A percentile compares a stretch with the other conserved stretches of the same genome.
Conservation (phyloP, 2,329 filamentous ascomycete genomes). For the Botrytis byssoidea region DNA sequence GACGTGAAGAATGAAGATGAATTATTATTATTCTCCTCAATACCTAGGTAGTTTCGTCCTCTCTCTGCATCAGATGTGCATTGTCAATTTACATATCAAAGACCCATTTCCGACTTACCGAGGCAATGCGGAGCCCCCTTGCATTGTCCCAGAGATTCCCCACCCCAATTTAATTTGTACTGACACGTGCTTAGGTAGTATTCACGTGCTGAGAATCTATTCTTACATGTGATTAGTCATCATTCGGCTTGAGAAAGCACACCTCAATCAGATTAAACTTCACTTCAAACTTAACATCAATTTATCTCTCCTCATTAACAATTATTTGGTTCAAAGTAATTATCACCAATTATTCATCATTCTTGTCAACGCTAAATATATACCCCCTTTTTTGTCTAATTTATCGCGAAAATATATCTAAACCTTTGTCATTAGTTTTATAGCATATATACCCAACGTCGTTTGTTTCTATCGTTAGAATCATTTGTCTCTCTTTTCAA, state of each 20-base stretch:
- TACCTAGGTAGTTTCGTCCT: background rate
- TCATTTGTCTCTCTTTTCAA: background rate
- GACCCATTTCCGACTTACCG: constrained; percentile 19
- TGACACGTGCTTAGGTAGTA: background rate
- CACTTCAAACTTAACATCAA: background rate
- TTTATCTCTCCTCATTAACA: background rate
- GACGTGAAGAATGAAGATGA: constrained; percentile 19
- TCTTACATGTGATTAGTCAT: background rate
- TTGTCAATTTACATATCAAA: constrained; percentile 6
- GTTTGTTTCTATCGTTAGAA: background rate
- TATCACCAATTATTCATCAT: constrained; percentile 29
- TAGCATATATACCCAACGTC: background rate
- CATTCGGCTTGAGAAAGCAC: background rate
- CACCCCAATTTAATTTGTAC: background rate
- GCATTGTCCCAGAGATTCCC: background rate
- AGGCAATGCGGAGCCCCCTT: constrained; percentile 18
- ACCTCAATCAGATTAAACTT: constrained; percentile 4
- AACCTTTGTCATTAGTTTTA: background rate
- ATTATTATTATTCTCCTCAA: background rate
- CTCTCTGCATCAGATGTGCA: constrained; percentile 17
- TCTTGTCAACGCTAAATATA: constrained; percentile 11
- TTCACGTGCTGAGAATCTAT: background rate
- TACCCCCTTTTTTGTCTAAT: constrained; percentile 1
- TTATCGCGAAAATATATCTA: constrained; percentile 1
- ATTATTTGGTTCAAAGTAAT: constrained; percentile 11